These are phyloP conservation scores for Talaromyces proteolyticus DNA, from an alignment of 495 filamentous ascomycete genomes.

Conservation along the genomic window DNA sequence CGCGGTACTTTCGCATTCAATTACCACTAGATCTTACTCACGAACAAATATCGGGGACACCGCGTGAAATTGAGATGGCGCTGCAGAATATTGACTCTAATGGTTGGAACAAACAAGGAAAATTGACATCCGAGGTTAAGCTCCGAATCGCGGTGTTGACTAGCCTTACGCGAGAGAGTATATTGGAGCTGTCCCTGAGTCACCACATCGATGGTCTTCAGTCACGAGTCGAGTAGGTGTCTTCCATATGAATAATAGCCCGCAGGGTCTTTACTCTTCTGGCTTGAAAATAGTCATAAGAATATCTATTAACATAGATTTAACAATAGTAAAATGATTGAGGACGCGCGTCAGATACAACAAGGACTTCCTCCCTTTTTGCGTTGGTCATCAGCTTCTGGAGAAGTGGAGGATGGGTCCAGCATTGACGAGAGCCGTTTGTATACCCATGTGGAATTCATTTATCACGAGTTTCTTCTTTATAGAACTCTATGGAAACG, in stretches of 20 bases:
- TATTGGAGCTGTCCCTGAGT: slow-evolving; percentile 9
- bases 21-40: slow-evolving; percentile 48
- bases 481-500: slow-evolving; percentile 42
- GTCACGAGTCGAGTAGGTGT: not conserved
- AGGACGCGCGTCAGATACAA: slow-evolving; percentile 1
- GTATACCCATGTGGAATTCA: slow-evolving; percentile 26
- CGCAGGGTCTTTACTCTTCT: not conserved
- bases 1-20: slow-evolving; percentile 43
- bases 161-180: slow-evolving; percentile 2
- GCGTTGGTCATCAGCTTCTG: not conserved
- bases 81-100: slow-evolving; percentile 4
- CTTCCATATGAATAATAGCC: too few species aligned
- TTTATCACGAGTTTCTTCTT: slow-evolving; percentile 48
- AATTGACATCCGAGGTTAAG: not conserved
- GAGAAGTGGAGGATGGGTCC: too few species aligned
- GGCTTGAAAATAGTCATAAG: not conserved
- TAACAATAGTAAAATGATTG: not conserved
- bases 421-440: not conserved
- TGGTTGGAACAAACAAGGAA: slow-evolving; percentile 8
- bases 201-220: not conserved
- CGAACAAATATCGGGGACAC: slow-evolving; percentile 25
- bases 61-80: not conserved
- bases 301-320: not conserved
- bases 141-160: slow-evolving; percentile 2
- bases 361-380: not conserved